phyloP scores from a whole-genome alignment of 306 rosid genomes.

The Medicago truncatula region DNA sequence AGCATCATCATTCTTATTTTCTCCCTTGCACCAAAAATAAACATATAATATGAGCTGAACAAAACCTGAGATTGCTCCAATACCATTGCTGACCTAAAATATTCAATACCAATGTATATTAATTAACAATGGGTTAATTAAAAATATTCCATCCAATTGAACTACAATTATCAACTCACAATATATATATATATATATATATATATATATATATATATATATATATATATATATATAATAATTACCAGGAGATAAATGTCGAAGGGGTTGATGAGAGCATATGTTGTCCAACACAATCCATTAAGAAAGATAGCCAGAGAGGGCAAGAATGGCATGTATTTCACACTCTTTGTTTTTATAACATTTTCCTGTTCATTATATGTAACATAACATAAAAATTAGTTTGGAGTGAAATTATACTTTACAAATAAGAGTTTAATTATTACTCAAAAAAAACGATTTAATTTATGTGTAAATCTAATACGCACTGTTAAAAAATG shows the following conservation, averaged over 20 bases:
- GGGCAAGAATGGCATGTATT: constrained; percentile 78
- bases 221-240: too few species aligned
- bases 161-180: too few species aligned
- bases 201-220: too few species aligned
- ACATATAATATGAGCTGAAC: constrained; percentile 60
- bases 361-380: constrained; percentile 56
- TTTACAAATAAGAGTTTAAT: too few species aligned
- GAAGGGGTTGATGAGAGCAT: constrained; percentile 68
- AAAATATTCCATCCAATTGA: neutral
- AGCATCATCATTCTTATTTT: neutral
- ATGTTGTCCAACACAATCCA: constrained; percentile 74
- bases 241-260: constrained; percentile 70
- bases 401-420: neutral
- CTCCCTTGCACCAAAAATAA: constrained; percentile 30
- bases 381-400: neutral
- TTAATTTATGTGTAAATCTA: too few species aligned
- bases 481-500: too few species aligned
- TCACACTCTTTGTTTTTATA: constrained; percentile 67
- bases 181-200: too few species aligned
- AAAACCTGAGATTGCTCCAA: constrained; percentile 65
- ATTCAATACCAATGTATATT: neutral
- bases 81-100: constrained; percentile 69
- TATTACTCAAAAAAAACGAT: too few species aligned
- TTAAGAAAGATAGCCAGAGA: constrained; percentile 69
- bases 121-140: neutral